These are phyloP conservation scores for Cladosporium oxysporum DNA, from an alignment of 2,329 filamentous ascomycete genomes.

Conservation along the genomic window DNA sequence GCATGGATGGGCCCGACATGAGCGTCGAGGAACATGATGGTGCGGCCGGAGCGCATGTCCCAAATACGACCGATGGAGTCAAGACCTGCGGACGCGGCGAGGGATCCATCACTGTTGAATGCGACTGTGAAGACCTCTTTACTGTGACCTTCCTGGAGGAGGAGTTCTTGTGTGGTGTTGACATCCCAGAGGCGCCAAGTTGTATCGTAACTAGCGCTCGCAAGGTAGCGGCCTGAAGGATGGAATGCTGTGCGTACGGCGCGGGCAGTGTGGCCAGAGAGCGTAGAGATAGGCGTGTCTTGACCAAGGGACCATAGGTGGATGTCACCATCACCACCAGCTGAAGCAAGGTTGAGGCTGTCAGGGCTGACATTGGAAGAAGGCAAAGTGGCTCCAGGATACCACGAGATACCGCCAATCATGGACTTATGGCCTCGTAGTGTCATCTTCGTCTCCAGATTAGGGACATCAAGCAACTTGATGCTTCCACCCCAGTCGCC, in stretches of 20 bases:
- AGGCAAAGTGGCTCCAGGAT: slow-evolving; percentile 75
- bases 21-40: slow-evolving; percentile 92
- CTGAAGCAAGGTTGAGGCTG: slow-evolving; percentile 82
- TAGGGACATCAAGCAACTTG: slow-evolving; percentile 80
- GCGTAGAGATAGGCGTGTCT: slow-evolving; percentile 79
- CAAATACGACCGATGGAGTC: slow-evolving; percentile 95
- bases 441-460: slow-evolving; percentile 72
- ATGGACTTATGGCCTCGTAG: slow-evolving; percentile 85
- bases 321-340: slow-evolving; percentile 83
- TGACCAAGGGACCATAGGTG: slow-evolving; percentile 87
- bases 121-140: slow-evolving; percentile 86
- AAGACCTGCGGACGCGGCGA: slow-evolving; percentile 86
- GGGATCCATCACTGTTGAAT: slow-evolving; percentile 88
- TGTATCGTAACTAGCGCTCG: slow-evolving; percentile 92
- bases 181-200: slow-evolving; percentile 81
- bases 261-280: slow-evolving; percentile 80
- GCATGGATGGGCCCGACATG: slow-evolving; percentile 93
- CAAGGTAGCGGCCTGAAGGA: slow-evolving; percentile 84
- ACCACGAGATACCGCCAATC: slow-evolving; percentile 88
- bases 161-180: slow-evolving; percentile 21
- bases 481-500: slow-evolving; percentile 93
- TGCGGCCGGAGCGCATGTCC: slow-evolving; percentile 89
- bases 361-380: slow-evolving; percentile 66
- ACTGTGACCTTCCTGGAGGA: slow-evolving; percentile 66
- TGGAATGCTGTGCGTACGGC: slow-evolving; percentile 95